Evolutionary conservation across 805 yeast genomes (phyloP), one percentile per base, ranked within the genome.

Genomic region (Lachancea mirantina): DNA sequence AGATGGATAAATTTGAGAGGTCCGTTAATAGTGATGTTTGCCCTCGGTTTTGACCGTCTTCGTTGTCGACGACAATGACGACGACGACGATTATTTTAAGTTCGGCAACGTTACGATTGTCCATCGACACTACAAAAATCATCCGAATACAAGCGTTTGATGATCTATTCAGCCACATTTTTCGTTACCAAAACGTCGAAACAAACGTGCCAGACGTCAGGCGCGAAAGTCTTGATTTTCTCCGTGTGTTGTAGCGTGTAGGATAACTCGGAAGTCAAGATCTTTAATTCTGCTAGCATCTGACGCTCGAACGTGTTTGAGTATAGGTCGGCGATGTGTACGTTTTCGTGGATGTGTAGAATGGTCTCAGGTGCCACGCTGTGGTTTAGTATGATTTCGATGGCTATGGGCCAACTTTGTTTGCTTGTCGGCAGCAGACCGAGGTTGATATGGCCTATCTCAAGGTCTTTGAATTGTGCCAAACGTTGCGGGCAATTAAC

Each of bases 141-240:
- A n/a, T n/a, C n/a, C n/a, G n/a, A n/a, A n/a, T n/a, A n/a, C n/a
- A n/a, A n/a, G n/a, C n/a, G n/a, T n/a, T n/a, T n/a, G n/a, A n/a
- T n/a, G n/a, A n/a, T n/a, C n/a, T n/a, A n/a, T n/a, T n/a, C n/a
- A n/a, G n/a, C n/a, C n/a, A n/a, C n/a, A n/a, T n/a, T n/a, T n/a
- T n/a, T n/a, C n/a, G n/a, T n/a, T n/a, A n/a, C n/a, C n/a, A n/a
- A n/a, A 6, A 55, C 39, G 28, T 74, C 80, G 3, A 68, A 62
- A 28, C 83, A 82, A 2, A 82, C 61, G 45, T 84, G 95, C 78
- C 83, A 78, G 2, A 85, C 76, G 30, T 80, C 89, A 0, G 95
- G 95, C 0, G 95, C 94, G 65, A 77, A 84, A 0, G 89, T 81
- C 58, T 84, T 85, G 35, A 85, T 82, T 43, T 63, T 70, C 41